phyloP scores from a whole-genome alignment of 495 filamentous ascomycete genomes.

The Lineolata rhizophorae region DNA sequence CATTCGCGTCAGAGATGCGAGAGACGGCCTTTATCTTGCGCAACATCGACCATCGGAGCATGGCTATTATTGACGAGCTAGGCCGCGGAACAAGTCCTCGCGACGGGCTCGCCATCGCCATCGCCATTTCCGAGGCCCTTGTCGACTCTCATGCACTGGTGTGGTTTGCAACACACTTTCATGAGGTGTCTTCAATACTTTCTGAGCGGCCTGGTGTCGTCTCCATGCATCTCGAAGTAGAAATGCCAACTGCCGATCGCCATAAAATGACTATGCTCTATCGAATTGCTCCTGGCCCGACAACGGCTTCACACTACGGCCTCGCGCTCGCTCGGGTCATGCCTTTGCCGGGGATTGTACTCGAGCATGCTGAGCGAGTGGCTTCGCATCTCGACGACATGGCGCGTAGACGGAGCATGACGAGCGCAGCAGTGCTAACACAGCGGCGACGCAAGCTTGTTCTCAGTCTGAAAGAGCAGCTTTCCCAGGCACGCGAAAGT shows the following conservation, averaged over 20 bases:
- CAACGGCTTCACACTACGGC: conserved; percentile 56
- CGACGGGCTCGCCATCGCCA: conserved; percentile 76
- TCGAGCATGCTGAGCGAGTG: conserved; percentile 45
- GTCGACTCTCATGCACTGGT: conserved; percentile 42
- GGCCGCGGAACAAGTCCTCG: conserved; percentile 77
- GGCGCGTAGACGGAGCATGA: conserved; percentile 30
- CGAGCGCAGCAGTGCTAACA: conserved; percentile 30
- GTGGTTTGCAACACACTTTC: conserved; percentile 90
- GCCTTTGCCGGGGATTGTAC: conserved; percentile 41
- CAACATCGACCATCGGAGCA: conserved; percentile 37
- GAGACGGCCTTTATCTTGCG: conserved; percentile 83
- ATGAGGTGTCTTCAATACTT: conserved; percentile 57
- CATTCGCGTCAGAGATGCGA: conserved; percentile 85
- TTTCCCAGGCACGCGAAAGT: conserved; percentile 47
- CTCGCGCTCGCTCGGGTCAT: conserved; percentile 56
- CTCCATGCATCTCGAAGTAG: conserved; percentile 59
- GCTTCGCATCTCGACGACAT: conserved; percentile 33
- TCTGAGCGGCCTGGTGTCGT: conserved; percentile 51
- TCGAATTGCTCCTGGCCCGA: conserved; percentile 45
- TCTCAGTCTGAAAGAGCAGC: conserved; percentile 47
- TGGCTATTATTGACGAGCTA: conserved; percentile 75
- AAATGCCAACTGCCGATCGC: conserved; percentile 24
- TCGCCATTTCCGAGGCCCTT: conserved; percentile 71
- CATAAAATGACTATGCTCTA: conserved; percentile 65
- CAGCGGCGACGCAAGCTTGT: conserved; percentile 47